Base-by-base conservation (phyloP, 257 asterid genomes). In the Ballota nigra region DNA sequence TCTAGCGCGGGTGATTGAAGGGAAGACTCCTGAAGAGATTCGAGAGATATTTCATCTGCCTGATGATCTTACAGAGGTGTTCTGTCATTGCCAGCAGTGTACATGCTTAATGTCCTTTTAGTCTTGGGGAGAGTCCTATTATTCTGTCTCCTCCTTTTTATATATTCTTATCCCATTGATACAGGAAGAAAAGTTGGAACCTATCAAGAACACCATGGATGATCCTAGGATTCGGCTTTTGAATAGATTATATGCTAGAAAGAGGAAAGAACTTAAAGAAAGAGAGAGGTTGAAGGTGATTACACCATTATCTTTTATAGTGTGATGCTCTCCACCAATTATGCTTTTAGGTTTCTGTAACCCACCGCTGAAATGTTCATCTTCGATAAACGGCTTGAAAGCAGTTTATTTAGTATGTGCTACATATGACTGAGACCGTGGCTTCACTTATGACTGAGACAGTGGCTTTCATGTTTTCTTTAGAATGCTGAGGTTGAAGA, bases 41-140 rank as follows among this genome's bases (percentile, higher is more conserved):
- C 87, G 97, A 24, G 96, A 89, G 79, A 86, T 87, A 75, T 89
- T 91, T 80, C 95, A 89, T 79, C 85, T 89, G 66, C 97, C 99
- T 6, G 98, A 95, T 83, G 99, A 94, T 86, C 96, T 94, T 74
- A 91, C 99, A 79, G 98, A 92, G 99, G 99, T 91, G 86, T 83
- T 79, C 85, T 80, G 81, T 85, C 80, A 78, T 84, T 88, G 80
- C 88, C 77, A 83, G 83, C 80, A 83, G 87, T 74, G 85, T 82
- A 81, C 83, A 80, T 77, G 89, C 83, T 84, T 82, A 63, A 69
- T 78, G 64, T 82, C 82, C 77, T 82, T 78, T 79, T 77, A 63
- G 40, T 66, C 63, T 63, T 64, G 57, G 70, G 69, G 66, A 57
- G 47, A 49, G 51, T 56, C 62, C 26, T 67, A n/a, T 26, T 45